Evolutionary conservation across 2,329 filamentous ascomycete genomes (phyloP).

Genomic region (Podosphaera fusca): DNA sequence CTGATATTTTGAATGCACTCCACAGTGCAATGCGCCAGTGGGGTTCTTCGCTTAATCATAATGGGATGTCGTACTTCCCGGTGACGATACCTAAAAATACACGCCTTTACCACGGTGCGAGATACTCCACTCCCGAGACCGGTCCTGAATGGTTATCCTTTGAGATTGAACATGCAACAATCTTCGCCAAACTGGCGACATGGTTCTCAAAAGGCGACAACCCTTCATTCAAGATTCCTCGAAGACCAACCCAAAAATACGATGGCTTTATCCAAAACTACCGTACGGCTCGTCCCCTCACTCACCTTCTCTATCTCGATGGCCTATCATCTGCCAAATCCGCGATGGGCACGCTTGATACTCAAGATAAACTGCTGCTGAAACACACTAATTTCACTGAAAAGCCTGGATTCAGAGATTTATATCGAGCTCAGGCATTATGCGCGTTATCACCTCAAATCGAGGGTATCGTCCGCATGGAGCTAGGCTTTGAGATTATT

Average conservation of each 20-base stretch:
- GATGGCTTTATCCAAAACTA: slow-evolving; percentile 45
- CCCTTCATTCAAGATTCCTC: too few relatives aligned
- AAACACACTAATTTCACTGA: not conserved
- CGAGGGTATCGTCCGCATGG: slow-evolving; percentile 44
- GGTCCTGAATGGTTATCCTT: slow-evolving; percentile 52
- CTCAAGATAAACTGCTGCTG: slow-evolving; percentile 36
- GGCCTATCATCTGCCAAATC: slow-evolving; percentile 47
- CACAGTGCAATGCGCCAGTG: slow-evolving; percentile 36
- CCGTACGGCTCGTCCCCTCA: slow-evolving; percentile 29
- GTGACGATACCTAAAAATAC: slow-evolving; percentile 40
- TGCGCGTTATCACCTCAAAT: slow-evolving; percentile 30
- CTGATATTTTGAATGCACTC: too few relatives aligned
- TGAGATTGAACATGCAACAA: slow-evolving; percentile 48
- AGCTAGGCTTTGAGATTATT: slow-evolving; percentile 48
- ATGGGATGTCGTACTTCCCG: slow-evolving; percentile 50
- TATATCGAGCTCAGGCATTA: not conserved
- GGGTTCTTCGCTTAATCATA: slow-evolving; percentile 50
- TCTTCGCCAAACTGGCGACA: slow-evolving; percentile 21
- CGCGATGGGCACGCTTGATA: slow-evolving; percentile 39
- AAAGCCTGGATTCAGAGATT: not conserved
- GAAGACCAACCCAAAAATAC: too few relatives aligned
- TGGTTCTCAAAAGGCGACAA: too few relatives aligned
- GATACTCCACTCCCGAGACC: slow-evolving; percentile 22
- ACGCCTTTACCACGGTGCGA: slow-evolving; percentile 41
- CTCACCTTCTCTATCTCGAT: slow-evolving; percentile 42